phyloP scores from a whole-genome alignment of 2,329 filamentous ascomycete species.

The Pseudonectria buxi region DNA sequence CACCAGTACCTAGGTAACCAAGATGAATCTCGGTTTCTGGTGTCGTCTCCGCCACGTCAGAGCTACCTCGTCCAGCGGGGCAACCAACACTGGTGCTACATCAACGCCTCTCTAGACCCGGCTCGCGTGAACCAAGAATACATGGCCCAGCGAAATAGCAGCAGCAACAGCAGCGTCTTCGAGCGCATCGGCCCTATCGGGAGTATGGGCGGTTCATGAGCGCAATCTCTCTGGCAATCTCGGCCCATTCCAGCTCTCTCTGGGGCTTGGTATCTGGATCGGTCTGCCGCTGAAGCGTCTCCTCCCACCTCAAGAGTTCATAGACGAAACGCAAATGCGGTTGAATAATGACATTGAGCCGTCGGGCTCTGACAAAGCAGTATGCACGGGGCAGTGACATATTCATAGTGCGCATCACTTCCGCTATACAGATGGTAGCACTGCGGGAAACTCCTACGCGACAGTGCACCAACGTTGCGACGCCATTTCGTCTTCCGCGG shows the following conservation, averaged over 20 bases:
- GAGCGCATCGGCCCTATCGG: slow-evolving; percentile 35
- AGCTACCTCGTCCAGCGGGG: no score
- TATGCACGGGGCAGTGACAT: slow-evolving; percentile 89
- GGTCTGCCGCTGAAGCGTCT: slow-evolving; percentile 55
- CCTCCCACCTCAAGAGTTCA: slow-evolving; percentile 94
- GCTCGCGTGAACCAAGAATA: no score
- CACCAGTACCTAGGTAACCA: no score
- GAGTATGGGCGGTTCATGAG: slow-evolving; percentile 94
- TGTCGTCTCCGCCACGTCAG: no score
- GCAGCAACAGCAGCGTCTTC: neutral
- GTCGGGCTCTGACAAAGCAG: slow-evolving; percentile 86
- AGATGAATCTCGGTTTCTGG: no score
- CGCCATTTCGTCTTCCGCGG: slow-evolving; percentile 66
- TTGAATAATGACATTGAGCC: slow-evolving; percentile 96
- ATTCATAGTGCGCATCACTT: slow-evolving; percentile 79
- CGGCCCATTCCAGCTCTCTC: slow-evolving; percentile 85
- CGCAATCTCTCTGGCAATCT: slow-evolving; percentile 83
- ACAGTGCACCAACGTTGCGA: slow-evolving; percentile 89
- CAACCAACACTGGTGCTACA: no score
- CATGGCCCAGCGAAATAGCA: neutral
- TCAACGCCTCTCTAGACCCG: no score
- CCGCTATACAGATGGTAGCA: slow-evolving; percentile 97
- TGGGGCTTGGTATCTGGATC: slow-evolving; percentile 41
- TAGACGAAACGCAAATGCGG: slow-evolving; percentile 93
- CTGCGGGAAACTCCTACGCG: slow-evolving; percentile 92